Conservation (phyloP, 345 rosid genomes). For the Lepidium sativum region DNA sequence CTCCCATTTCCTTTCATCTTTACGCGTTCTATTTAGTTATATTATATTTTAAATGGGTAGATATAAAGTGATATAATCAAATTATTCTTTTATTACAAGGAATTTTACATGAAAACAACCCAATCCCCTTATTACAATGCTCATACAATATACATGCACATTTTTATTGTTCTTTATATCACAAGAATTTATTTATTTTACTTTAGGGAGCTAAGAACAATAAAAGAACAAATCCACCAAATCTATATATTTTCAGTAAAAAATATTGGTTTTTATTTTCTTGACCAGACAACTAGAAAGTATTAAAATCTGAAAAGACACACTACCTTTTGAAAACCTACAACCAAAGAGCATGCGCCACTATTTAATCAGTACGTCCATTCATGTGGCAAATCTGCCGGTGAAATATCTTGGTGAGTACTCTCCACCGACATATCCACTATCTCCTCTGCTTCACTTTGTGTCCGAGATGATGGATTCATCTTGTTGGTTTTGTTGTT, state of each 20-base stretch:
- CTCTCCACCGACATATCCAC: conserved; percentile 33
- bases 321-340: conserved; percentile 16
- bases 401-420: conserved; percentile 28
- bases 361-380: conserved; percentile 53
- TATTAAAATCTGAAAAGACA: conserved; percentile 18
- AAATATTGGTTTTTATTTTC: neutral
- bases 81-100: conserved; percentile 13
- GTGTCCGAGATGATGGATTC: conserved; percentile 28
- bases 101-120: conserved; percentile 11
- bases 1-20: neutral
- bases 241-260: conserved; percentile 10
- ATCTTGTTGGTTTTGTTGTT: conserved; percentile 24
- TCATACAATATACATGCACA: conserved; percentile 16
- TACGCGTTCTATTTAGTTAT: neutral
- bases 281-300: conserved; percentile 12
- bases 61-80: too few species aligned
- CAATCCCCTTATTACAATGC: conserved; percentile 19
- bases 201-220: conserved; percentile 9
- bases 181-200: conserved; percentile 13
- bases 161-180: conserved; percentile 18
- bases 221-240: conserved; percentile 15
- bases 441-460: conserved; percentile 22
- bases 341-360: neutral
- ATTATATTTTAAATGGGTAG: too few species aligned
- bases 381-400: conserved; percentile 55